A percentile compares a stretch with the other conserved stretches of the same genome.
phyloP scores from a whole-genome alignment of 2,329 filamentous ascomycete genomes.

The Aureobasidium leucospermi region DNA sequence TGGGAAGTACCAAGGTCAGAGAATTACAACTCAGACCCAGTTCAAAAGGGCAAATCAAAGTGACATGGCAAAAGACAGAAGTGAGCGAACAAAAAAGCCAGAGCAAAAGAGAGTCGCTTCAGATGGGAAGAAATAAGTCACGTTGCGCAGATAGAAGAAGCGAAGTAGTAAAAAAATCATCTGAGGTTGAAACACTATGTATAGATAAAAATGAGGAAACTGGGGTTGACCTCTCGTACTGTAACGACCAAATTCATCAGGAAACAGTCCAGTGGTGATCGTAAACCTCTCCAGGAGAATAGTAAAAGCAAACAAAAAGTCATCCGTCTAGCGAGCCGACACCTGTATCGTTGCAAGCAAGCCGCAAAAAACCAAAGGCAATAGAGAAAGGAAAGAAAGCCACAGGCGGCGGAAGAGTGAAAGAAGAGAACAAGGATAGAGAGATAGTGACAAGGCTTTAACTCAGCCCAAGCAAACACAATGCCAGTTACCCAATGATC shows the following conservation, averaged over 20 bases:
- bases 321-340: conserved; percentile 12
- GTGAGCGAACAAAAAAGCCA: too few species aligned
- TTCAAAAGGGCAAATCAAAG: background rate
- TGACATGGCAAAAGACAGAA: too few species aligned
- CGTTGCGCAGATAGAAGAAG: background rate
- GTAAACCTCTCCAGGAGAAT: conserved; percentile 12
- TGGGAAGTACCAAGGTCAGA: background rate
- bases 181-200: conserved; percentile 4
- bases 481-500: background rate
- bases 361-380: background rate
- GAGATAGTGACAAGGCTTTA: background rate
- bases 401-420: background rate
- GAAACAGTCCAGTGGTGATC: background rate
- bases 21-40: too few species aligned
- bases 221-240: conserved; percentile 1
- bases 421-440: conserved; percentile 1
- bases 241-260: background rate
- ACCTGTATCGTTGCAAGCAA: conserved; percentile 11
- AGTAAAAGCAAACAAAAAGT: background rate
- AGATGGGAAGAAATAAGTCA: background rate
- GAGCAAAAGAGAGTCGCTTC: background rate
- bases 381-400: background rate
- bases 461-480: conserved; percentile 15
- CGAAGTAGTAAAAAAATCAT: background rate
- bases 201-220: background rate